Percentiles rank a stretch among this genome's conserved stretches.
Conservation (phyloP, 2,329 filamentous ascomycete genomes). For the Nothopassalora personata region DNA sequence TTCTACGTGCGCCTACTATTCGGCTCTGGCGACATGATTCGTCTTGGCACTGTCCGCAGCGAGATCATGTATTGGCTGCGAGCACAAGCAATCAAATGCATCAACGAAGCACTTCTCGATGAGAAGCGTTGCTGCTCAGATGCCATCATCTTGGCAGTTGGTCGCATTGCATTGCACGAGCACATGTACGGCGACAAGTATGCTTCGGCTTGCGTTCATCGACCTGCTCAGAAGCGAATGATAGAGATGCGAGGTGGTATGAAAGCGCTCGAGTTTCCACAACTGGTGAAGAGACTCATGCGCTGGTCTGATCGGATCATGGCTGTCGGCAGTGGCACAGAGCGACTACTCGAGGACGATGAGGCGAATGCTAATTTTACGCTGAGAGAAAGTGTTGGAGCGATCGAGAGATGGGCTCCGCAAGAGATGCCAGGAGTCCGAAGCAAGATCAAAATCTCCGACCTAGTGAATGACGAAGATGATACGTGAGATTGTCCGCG, state of each 20-base stretch:
- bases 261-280: constrained; percentile 26
- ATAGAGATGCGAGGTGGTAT: constrained; percentile 32
- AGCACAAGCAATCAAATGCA: constrained; percentile 26
- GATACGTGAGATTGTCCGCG: constrained; percentile 5
- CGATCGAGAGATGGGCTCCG: constrained; percentile 30
- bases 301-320: constrained; percentile 31
- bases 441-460: constrained; percentile 27
- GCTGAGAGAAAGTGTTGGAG: constrained; percentile 27
- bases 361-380: constrained; percentile 21
- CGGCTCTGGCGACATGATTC: constrained; percentile 30
- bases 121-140: constrained; percentile 19
- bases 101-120: constrained; percentile 25
- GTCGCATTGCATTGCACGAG: constrained; percentile 33
- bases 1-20: constrained; percentile 33
- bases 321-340: constrained; percentile 29
- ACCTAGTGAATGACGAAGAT: constrained; percentile 26
- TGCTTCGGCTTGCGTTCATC: constrained; percentile 28
- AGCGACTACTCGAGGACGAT: constrained; percentile 28
- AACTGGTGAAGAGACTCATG: constrained; percentile 32
- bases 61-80: constrained; percentile 27
- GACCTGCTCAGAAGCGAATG: constrained; percentile 32
- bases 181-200: constrained; percentile 32
- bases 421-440: constrained; percentile 26
- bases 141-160: constrained; percentile 28
- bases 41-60: constrained; percentile 18